Percentiles rank a stretch among this genome's conserved stretches.
Evolutionary conservation across 257 asterid species (phyloP).

Genomic region (Fraxinus pennsylvanica): DNA sequence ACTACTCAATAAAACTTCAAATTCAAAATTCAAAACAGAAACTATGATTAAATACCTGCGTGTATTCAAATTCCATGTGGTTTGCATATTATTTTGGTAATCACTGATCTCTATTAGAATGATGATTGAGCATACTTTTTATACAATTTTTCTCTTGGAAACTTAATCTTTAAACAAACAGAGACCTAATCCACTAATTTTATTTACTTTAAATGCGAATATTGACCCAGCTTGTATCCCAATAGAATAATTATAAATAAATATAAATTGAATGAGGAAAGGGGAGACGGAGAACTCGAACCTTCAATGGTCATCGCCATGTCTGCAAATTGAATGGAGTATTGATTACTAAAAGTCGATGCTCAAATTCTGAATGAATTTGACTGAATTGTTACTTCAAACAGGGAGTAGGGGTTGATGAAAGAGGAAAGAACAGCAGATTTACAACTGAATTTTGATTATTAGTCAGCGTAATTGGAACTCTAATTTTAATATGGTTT

Average conservation of each 20-base stretch:
- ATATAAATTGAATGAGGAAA: background rate
- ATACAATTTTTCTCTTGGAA: background rate
- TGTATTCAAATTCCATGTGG: background rate
- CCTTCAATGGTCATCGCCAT: conserved; percentile 95
- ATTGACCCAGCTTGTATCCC: background rate
- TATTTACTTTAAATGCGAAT: conserved; percentile 2
- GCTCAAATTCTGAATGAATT: background rate
- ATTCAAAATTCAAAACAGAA: background rate
- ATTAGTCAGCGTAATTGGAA: too few species aligned
- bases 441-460: background rate
- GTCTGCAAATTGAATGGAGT: conserved; percentile 20
- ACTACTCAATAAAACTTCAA: background rate
- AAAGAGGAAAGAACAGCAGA: background rate
- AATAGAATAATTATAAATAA: background rate
- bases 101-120: conserved; percentile 5
- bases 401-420: background rate
- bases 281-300: conserved; percentile 25
- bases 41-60: background rate
- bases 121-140: background rate
- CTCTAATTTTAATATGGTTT: too few species aligned
- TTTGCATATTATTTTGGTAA: background rate
- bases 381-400: background rate
- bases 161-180: background rate
- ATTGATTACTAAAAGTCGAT: background rate
- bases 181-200: background rate